Evolutionary conservation across 139 green algal species (phyloP), one percentile per base, ranked within the genome.

Genomic region (Medakamo hakoo): DNA sequence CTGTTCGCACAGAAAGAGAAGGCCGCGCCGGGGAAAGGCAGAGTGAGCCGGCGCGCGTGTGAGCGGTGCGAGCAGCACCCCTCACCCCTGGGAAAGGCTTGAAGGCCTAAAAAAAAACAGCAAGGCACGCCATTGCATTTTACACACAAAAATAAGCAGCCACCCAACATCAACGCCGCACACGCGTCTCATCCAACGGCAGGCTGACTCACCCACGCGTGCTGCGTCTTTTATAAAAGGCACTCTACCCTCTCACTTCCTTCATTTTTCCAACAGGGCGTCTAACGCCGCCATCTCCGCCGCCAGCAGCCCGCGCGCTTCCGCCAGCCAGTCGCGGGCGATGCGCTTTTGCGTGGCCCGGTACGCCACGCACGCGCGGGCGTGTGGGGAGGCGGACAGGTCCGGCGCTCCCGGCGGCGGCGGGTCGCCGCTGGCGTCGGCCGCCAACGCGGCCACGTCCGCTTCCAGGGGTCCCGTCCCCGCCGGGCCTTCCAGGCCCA

Each of bases 261-360:
- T 40, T 27, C 27, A 56, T 25, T 2, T 40, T 48, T 59, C 20
- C 22, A 30, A 27, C 48, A n/a, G 3, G 16, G 3, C 25, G 1
- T 55, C 58, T n/a, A 31, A 40, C 30, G 3, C 20, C 21, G 48
- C 27, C 63, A 91, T 73, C 55, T 86, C 71, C 2, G 31, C 24
- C 25, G 64, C 19, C 63, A 90, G 71, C 68, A 83, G 73, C 16
- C 27, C 18, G 31, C 68, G 71, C 2, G 70, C 76, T 0, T 74
- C 55, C 24, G 67, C 60, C 32, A 90, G 67, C 40, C 81, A 90
- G 0, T 68, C 67, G 19, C 86, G 68, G 3, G 74, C 74, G 49
- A 92, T 57, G 25, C 55, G 71, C 77, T 93, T 93, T 63, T 93
- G 86, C 0, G 71, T 75, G 16, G 76, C 71, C 19, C 86, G 74